phyloP scores from a whole-genome alignment of 2,329 filamentous ascomycete genomes.

The Curvularia verruculosa region DNA sequence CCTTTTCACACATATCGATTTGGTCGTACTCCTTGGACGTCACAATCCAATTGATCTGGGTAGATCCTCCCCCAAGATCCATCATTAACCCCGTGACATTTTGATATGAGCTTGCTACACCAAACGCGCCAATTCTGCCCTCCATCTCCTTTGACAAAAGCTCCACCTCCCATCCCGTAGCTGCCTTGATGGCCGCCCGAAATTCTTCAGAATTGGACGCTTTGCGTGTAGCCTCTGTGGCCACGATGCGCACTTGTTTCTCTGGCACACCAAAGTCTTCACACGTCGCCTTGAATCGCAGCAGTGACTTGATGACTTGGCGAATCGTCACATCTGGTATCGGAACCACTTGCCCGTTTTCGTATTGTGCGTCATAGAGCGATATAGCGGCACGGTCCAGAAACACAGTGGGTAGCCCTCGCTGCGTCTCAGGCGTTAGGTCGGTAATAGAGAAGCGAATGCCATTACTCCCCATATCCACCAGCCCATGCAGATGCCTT shows the following conservation, averaged over 20 bases:
- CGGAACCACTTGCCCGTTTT: slow-evolving; percentile 52
- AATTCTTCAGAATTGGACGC: slow-evolving; percentile 76
- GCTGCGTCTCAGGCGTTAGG: slow-evolving; percentile 71
- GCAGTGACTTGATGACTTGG: slow-evolving; percentile 69
- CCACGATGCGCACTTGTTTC: slow-evolving; percentile 73
- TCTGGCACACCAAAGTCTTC: slow-evolving; percentile 69
- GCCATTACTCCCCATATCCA: slow-evolving; percentile 69
- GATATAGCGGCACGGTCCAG: slow-evolving; percentile 81
- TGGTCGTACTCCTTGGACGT: slow-evolving; percentile 54
- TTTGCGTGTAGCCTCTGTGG: slow-evolving; percentile 86
- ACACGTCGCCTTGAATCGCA: slow-evolving; percentile 75
- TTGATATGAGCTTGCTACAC: slow-evolving; percentile 76
- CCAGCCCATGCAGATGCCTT: slow-evolving; percentile 40
- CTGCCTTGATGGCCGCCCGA: slow-evolving; percentile 65
- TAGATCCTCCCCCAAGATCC: slow-evolving; percentile 80
- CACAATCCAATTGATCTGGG: slow-evolving; percentile 72
- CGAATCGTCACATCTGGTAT: slow-evolving; percentile 66
- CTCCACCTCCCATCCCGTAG: slow-evolving; percentile 71
- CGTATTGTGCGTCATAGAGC: slow-evolving; percentile 78
- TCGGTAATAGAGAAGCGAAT: slow-evolving; percentile 91
- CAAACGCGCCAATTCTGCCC: slow-evolving; percentile 81
- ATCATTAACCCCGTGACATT: slow-evolving; percentile 79
- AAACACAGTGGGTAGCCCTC: slow-evolving; percentile 78
- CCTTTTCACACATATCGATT: slow-evolving; percentile 45
- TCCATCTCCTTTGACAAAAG: slow-evolving; percentile 81